Conservation (phyloP, 148 eudicot species). For the Cornus suecica region DNA sequence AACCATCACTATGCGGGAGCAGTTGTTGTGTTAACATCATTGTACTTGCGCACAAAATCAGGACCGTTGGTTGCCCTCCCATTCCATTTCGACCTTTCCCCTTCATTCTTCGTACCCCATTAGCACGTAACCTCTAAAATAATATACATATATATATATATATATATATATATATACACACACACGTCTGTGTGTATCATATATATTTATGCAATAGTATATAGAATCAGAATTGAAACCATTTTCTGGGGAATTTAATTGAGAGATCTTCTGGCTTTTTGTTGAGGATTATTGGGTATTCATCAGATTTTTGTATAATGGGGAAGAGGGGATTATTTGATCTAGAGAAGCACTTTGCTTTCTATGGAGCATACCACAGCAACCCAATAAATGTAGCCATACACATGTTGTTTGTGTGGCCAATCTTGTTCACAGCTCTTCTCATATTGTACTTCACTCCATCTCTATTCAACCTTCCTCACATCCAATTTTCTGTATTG, state of each 20-base stretch:
- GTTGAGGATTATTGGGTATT: background rate
- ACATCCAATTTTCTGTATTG: background rate
- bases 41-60: no score
- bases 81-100: no score
- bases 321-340: conserved; percentile 5
- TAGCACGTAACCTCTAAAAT: no score
- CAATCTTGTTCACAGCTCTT: conserved; percentile 37
- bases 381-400: conserved; percentile 55
- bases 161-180: no score
- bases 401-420: conserved; percentile 61
- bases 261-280: background rate
- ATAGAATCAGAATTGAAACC: background rate
- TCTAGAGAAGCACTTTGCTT: background rate
- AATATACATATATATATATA: no score
- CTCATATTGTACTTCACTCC: conserved; percentile 33
- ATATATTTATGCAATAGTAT: no score
- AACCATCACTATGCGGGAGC: no score
- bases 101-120: no score
- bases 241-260: background rate
- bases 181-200: no score
- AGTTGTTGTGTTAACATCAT: no score
- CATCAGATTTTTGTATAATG: background rate
- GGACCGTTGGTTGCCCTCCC: no score
- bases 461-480: conserved; percentile 26
- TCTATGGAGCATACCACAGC: conserved; percentile 44